Conservation (phyloP, 2,329 filamentous ascomycete species). For the Penicillium sp. region DNA sequence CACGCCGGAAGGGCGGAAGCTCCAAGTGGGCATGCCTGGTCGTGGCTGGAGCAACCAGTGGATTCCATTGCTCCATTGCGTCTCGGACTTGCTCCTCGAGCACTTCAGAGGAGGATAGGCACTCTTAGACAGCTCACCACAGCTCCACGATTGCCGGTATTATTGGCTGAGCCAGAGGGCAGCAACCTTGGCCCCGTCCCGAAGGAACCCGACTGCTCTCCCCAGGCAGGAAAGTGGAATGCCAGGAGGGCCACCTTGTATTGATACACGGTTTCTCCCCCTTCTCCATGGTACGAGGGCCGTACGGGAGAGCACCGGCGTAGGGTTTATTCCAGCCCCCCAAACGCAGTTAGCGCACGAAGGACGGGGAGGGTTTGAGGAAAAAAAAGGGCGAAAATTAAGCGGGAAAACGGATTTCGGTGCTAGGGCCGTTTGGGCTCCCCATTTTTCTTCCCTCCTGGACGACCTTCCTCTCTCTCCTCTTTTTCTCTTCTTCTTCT, state of each 20-base stretch:
- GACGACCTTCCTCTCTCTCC: slow-evolving; percentile 35
- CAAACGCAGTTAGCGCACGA: slow-evolving; percentile 33
- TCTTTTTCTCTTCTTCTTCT: slow-evolving; percentile 30
- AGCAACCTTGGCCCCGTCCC: slow-evolving; percentile 26
- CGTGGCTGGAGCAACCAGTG: slow-evolving; percentile 23
- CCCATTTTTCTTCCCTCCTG: slow-evolving; percentile 40
- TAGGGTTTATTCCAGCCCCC: slow-evolving; percentile 16
- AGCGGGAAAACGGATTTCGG: slow-evolving; percentile 44
- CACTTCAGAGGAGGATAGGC: slow-evolving; percentile 11
- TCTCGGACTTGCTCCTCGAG: slow-evolving; percentile 1
- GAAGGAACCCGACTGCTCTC: slow-evolving; percentile 28
- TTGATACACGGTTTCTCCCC: slow-evolving; percentile 14
- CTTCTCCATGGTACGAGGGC: slow-evolving; percentile 1
- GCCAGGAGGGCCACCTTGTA: slow-evolving; percentile 15
- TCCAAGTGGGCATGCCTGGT: slow-evolving; percentile 15
- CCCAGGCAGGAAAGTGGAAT: slow-evolving; percentile 19
- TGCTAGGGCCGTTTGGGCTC: slow-evolving; percentile 33
- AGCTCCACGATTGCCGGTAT: slow-evolving; percentile 20
- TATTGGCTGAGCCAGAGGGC: slow-evolving; percentile 27
- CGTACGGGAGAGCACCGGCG: slow-evolving; percentile 3
- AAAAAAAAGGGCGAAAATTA: slow-evolving; percentile 42
- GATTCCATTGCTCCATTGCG: slow-evolving; percentile 19
- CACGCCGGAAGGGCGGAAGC: slow-evolving; percentile 15
- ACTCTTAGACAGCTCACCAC: slow-evolving; percentile 14
- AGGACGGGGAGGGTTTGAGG: slow-evolving; percentile 35